These are phyloP conservation scores for Daldinia sp. DNA, from an alignment of 2,329 filamentous ascomycete species.

Conservation along the genomic window DNA sequence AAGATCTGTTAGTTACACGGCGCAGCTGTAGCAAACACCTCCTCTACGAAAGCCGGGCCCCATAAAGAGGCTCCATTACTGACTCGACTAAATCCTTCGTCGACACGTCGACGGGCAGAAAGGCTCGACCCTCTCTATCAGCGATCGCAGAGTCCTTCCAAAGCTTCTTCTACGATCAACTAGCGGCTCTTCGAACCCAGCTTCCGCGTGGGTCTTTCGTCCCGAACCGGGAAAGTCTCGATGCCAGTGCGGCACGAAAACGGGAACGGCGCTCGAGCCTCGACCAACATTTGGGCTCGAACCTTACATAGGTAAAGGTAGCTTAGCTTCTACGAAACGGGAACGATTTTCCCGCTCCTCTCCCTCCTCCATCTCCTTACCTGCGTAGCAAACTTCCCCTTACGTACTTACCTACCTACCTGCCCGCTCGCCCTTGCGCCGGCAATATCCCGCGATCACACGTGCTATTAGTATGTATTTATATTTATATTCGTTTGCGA, in stretches of 20 bases:
- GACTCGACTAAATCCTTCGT: neutral
- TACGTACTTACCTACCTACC: neutral
- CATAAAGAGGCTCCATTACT: neutral
- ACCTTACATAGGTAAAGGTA: slow-evolving; percentile 11
- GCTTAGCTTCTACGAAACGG: neutral
- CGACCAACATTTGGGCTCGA: slow-evolving; percentile 14
- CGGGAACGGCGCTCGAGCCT: slow-evolving; percentile 12
- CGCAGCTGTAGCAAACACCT: neutral
- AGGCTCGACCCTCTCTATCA: slow-evolving; percentile 2
- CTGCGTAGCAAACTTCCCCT: too few species aligned
- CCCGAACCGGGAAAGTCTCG: slow-evolving; percentile 25
- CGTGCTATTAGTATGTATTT: too few species aligned
- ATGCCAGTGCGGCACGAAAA: slow-evolving; percentile 15
- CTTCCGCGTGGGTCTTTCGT: slow-evolving; percentile 22
- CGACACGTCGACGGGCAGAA: slow-evolving; percentile 1
- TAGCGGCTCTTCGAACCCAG: slow-evolving; percentile 27
- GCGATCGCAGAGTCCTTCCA: slow-evolving; percentile 45
- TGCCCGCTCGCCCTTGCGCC: too few species aligned
- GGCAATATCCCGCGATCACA: neutral
- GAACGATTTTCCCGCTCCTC: neutral
- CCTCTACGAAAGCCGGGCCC: neutral
- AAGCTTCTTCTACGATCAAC: slow-evolving; percentile 14
- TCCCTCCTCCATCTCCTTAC: neutral
- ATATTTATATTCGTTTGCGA: too few species aligned
- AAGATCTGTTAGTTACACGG: neutral